A percentile compares a stretch with the other conserved stretches of the same genome.
Evolutionary conservation across 1,284 basidiomycete genomes (phyloP).

Genomic region (Ceratobasidium theobromae): DNA sequence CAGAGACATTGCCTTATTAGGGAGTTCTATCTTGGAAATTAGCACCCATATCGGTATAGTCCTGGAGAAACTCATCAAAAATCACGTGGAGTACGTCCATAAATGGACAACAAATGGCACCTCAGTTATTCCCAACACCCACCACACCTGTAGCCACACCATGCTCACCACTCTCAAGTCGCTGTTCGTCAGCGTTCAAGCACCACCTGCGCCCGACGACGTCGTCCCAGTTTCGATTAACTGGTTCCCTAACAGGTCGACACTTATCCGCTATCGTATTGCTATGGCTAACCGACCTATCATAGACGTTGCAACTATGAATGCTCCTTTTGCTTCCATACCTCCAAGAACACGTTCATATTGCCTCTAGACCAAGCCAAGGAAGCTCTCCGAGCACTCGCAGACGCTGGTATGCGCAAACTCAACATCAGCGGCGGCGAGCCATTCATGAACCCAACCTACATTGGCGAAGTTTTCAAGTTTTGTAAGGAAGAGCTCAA

Average conservation of each 20-base stretch:
- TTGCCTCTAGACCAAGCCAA: slow-evolving; percentile 47
- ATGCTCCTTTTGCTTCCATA: slow-evolving; percentile 49
- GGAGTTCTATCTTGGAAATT: too few relatives aligned
- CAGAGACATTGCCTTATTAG: too few relatives aligned
- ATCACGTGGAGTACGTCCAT: too few relatives aligned
- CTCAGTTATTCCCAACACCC: neutral
- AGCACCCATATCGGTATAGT: too few relatives aligned
- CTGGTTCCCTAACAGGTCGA: slow-evolving; percentile 33
- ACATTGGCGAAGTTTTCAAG: slow-evolving; percentile 47
- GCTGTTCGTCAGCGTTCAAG: neutral
- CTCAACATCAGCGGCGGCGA: slow-evolving; percentile 51
- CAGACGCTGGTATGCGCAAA: slow-evolving; percentile 47
- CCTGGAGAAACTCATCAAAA: too few relatives aligned
- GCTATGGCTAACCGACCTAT: neutral
- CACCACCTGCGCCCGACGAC: neutral
- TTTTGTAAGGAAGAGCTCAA: slow-evolving; percentile 48
- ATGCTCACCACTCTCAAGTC: slow-evolving; percentile 12
- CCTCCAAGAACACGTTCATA: slow-evolving; percentile 44
- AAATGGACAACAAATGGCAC: too few relatives aligned
- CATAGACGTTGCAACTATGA: slow-evolving; percentile 29
- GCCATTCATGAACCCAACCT: slow-evolving; percentile 46
- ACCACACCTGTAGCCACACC: neutral
- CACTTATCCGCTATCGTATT: neutral
- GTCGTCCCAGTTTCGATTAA: slow-evolving; percentile 32
- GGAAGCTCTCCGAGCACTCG: slow-evolving; percentile 45